phyloP scores from a whole-genome alignment of 192 early-diverging fungal species.

The Linnemannia zychae region DNA sequence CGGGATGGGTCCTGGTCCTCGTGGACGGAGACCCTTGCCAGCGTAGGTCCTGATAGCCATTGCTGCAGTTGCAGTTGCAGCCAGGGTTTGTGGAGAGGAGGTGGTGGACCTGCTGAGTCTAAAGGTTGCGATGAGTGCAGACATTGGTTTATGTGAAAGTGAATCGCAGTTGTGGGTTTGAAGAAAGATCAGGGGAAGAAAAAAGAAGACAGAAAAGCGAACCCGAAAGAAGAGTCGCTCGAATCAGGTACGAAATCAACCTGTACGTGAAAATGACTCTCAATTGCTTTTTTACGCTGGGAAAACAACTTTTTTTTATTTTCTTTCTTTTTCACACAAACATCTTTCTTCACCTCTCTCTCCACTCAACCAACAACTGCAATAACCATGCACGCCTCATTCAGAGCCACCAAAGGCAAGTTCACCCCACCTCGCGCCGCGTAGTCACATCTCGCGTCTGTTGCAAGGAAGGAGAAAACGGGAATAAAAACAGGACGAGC shows the following conservation, averaged over 20 bases:
- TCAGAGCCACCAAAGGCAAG: conserved; percentile 53
- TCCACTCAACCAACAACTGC: not conserved
- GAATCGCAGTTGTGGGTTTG: conserved; percentile 12
- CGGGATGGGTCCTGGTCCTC: conserved; percentile 74
- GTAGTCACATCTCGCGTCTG: not conserved
- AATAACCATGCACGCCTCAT: conserved; percentile 37
- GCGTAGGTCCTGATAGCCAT: conserved; percentile 8
- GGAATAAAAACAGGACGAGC: not conserved
- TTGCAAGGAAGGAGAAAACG: not conserved
- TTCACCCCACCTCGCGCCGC: not conserved
- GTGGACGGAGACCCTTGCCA: conserved; percentile 27
- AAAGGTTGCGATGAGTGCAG: not conserved
- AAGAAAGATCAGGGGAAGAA: not conserved
- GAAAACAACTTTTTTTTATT: not conserved
- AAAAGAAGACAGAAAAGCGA: not conserved
- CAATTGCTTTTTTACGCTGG: not conserved
- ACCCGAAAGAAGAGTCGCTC: not conserved
- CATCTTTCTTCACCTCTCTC: not conserved
- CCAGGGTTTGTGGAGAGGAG: not conserved
- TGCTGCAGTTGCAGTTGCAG: not conserved
- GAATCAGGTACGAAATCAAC: not conserved
- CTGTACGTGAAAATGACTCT: not conserved
- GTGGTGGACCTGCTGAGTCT: not conserved
- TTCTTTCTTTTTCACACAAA: not conserved
- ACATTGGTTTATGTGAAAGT: not conserved